These are phyloP conservation scores for Plasmodium knowlesi DNA, from an alignment of 169 alveolate species.

Conservation along the genomic window DNA sequence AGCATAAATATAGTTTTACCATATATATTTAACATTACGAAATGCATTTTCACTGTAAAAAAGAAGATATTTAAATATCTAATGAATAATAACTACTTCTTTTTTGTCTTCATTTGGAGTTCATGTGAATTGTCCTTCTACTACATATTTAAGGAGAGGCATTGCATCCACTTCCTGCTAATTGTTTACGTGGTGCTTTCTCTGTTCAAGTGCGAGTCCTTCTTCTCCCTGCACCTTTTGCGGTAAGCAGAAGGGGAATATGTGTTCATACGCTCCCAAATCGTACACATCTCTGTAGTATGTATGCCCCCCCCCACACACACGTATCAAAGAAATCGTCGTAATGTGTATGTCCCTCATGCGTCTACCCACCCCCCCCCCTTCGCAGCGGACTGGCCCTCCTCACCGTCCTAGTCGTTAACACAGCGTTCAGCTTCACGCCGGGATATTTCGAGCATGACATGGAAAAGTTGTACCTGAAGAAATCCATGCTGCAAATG, in stretches of 20 bases:
- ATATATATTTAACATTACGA: background rate
- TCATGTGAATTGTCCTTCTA: conserved; percentile 10
- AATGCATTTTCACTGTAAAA: background rate
- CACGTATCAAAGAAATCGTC: no score
- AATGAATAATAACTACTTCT: conserved; percentile 1
- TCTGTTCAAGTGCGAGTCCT: background rate
- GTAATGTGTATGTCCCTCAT: background rate
- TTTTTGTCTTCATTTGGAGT: conserved; percentile 41
- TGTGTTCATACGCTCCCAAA: background rate
- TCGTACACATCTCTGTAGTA: background rate
- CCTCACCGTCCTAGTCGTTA: conserved; percentile 1
- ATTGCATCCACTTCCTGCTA: conserved; percentile 32
- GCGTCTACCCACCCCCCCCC: background rate
- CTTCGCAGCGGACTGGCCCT: conserved; percentile 5
- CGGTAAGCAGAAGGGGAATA: conserved; percentile 4
- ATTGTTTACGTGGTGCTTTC: conserved; percentile 6
- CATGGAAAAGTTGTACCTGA: conserved; percentile 24
- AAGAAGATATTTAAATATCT: background rate
- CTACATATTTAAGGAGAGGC: conserved; percentile 15
- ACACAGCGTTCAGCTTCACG: background rate
- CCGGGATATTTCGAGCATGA: conserved; percentile 29
- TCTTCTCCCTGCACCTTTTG: background rate
- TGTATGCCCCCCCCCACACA: background rate
- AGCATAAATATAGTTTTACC: background rate
- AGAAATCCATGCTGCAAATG: conserved; percentile 3